A percentile compares a stretch with the other conserved stretches of the same genome.
These are phyloP conservation scores for Arabidopsis hybrid DNA, from an alignment of 441 rosid genomes.

Conservation along the genomic window DNA sequence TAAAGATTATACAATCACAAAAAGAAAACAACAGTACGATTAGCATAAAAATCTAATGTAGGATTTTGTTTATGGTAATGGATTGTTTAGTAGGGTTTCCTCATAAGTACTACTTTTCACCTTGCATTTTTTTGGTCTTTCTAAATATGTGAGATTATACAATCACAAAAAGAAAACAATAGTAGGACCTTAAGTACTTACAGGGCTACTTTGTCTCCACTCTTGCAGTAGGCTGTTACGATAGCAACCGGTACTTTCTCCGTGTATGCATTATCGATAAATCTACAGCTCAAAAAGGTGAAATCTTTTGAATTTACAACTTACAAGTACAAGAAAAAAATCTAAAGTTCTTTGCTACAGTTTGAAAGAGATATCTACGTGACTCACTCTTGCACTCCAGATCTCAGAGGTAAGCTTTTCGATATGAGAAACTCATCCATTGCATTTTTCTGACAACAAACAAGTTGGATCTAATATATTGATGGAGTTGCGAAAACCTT, in stretches of 20 bases:
- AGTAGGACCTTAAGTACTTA: constrained; percentile 40
- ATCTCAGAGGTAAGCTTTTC: constrained; percentile 73
- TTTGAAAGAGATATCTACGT: constrained; percentile 23
- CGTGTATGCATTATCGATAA: constrained; percentile 67
- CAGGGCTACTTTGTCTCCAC: constrained; percentile 82
- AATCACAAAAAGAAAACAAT: not conserved
- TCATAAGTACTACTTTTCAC: not conserved
- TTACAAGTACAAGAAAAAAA: not conserved
- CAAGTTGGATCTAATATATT: constrained; percentile 37
- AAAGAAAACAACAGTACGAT: constrained; percentile 1
- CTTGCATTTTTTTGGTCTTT: not conserved
- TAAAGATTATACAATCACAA: no score
- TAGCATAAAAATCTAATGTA: not conserved
- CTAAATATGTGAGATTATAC: not conserved
- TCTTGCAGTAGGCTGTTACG: constrained; percentile 66
- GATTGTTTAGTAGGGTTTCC: constrained; percentile 2
- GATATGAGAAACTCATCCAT: constrained; percentile 70
- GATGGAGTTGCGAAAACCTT: constrained; percentile 21
- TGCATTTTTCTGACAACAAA: constrained; percentile 74
- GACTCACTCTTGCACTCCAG: constrained; percentile 88
- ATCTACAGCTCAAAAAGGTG: constrained; percentile 56
- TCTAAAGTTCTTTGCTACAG: constrained; percentile 7
- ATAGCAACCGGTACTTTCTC: constrained; percentile 69
- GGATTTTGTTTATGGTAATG: not conserved
- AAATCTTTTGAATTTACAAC: not conserved